Evolutionary conservation across 345 rosid species (phyloP).

Genomic region (Arabidopsis suecica): DNA sequence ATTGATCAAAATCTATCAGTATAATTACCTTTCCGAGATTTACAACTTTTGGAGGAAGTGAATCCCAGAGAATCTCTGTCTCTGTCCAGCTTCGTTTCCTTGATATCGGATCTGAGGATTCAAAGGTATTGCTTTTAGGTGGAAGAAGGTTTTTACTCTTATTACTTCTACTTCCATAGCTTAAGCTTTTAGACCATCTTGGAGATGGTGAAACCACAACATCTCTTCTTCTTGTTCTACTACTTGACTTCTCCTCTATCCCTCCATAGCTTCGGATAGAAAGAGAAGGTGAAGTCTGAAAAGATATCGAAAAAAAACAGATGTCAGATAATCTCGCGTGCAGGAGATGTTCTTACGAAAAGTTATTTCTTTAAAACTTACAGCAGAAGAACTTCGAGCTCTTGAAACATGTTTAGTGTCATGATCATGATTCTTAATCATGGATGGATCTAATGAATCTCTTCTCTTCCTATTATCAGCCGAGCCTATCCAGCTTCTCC

Average conservation of each 20-base stretch:
- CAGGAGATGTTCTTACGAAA: background rate
- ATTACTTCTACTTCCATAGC: conserved; percentile 37
- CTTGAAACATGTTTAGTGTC: conserved; percentile 40
- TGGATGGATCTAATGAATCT: conserved; percentile 43
- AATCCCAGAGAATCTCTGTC: conserved; percentile 54
- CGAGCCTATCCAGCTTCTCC: conserved; percentile 56
- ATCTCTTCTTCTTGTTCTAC: conserved; percentile 46
- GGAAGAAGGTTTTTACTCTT: conserved; percentile 37
- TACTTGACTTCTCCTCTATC: conserved; percentile 46
- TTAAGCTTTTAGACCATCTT: conserved; percentile 43
- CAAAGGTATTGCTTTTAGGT: conserved; percentile 38
- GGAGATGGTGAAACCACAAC: conserved; percentile 28
- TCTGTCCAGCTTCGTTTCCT: conserved; percentile 45
- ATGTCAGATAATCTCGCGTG: background rate
- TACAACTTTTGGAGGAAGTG: conserved; percentile 58
- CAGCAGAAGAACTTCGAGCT: conserved; percentile 29
- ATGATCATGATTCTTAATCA: conserved; percentile 43
- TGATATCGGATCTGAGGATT: conserved; percentile 36
- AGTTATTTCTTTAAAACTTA: conserved; percentile 35
- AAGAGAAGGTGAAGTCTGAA: conserved; percentile 48
- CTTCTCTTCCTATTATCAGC: conserved; percentile 36
- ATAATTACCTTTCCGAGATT: conserved; percentile 69
- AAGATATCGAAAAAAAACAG: background rate
- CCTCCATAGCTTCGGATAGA: conserved; percentile 38
- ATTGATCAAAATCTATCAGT: conserved; percentile 1